These are phyloP conservation scores for Oldenlandia corymbosa DNA, from an alignment of 257 asterid species.

Conservation along the genomic window DNA sequence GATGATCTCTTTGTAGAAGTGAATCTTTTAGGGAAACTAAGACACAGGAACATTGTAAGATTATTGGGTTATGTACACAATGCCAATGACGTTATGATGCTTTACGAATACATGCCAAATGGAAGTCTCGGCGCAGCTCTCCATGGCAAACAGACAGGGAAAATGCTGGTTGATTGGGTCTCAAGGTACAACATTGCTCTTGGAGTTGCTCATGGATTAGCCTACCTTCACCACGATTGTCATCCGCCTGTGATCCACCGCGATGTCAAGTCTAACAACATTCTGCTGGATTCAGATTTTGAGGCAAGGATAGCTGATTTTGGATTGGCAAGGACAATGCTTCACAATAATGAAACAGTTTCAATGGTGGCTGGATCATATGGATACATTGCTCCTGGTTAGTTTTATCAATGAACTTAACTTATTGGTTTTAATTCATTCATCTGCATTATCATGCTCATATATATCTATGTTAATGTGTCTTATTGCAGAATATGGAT, in stretches of 20 bases:
- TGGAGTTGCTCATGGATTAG: constrained; percentile 72
- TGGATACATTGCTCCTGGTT: constrained; percentile 92
- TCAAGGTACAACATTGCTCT: constrained; percentile 72
- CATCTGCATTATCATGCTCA: not conserved
- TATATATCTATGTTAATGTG: not conserved
- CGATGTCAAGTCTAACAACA: constrained; percentile 71
- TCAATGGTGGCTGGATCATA: constrained; percentile 88
- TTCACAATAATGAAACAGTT: constrained; percentile 53
- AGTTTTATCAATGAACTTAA: not conserved
- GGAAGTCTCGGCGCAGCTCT: constrained; percentile 70
- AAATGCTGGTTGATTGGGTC: constrained; percentile 66
- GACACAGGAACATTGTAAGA: constrained; percentile 72
- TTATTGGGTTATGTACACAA: constrained; percentile 65
- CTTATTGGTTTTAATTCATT: too few relatives aligned
- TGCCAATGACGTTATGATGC: constrained; percentile 63
- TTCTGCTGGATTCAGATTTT: constrained; percentile 50
- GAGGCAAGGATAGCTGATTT: constrained; percentile 80
- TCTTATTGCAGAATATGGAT: constrained; percentile 56
- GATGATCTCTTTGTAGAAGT: constrained; percentile 64
- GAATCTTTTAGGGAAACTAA: constrained; percentile 54
- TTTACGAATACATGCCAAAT: constrained; percentile 72
- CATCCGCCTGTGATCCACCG: constrained; percentile 72
- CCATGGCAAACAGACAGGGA: constrained; percentile 51
- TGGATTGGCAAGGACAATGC: constrained; percentile 72
- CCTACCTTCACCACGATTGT: constrained; percentile 82